Evolutionary conservation across 305 asterid species (phyloP).

Genomic region (Fraxinus paxiana): DNA sequence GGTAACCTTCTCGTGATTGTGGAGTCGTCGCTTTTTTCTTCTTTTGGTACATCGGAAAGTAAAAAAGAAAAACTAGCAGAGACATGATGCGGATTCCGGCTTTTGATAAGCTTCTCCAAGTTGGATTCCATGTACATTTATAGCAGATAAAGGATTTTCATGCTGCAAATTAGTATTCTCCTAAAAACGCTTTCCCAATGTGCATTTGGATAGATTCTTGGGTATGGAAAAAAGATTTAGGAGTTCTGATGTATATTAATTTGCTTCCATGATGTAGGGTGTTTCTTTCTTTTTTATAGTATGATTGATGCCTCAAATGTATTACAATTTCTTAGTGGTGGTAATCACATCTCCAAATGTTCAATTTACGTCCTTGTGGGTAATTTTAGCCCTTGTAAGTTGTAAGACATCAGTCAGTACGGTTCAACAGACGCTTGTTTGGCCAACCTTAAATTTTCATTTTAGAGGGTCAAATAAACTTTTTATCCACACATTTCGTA

Average conservation of each 20-base stretch:
- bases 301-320: not conserved
- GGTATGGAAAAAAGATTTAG: not conserved
- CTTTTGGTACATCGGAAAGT: not conserved
- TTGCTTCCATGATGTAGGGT: not conserved
- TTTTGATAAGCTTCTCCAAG: not conserved
- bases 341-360: not conserved
- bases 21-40: not conserved
- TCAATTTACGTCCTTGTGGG: not conserved
- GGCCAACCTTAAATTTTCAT: not conserved
- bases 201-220: not conserved
- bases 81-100: not conserved
- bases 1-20: conserved; percentile 1
- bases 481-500: not conserved
- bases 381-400: not conserved
- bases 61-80: not conserved
- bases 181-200: not conserved
- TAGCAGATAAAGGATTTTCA: not conserved
- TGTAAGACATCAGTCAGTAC: not conserved
- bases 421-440: not conserved
- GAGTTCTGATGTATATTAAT: not conserved
- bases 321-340: not conserved
- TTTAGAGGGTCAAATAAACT: not conserved
- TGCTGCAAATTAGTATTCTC: not conserved
- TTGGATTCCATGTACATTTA: not conserved
- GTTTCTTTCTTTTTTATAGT: not conserved